phyloP scores from a whole-genome alignment of 2,329 filamentous ascomycete genomes.

The Alternaria viburni region DNA sequence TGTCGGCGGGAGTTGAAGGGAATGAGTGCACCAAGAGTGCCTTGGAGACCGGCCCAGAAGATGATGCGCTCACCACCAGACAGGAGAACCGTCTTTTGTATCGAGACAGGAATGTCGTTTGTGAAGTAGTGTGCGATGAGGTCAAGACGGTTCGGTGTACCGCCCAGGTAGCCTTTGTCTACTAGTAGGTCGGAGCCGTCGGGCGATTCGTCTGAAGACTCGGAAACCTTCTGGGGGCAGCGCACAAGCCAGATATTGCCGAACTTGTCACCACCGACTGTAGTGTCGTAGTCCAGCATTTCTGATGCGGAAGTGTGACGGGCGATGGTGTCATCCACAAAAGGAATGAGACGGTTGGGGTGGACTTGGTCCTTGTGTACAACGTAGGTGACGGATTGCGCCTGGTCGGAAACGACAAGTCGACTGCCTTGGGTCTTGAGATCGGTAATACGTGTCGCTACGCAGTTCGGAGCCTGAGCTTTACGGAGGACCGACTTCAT shows the following conservation, averaged over 20 bases:
- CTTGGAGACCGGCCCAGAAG: slow-evolving; percentile 92
- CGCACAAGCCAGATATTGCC: slow-evolving; percentile 94
- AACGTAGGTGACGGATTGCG: slow-evolving; percentile 88
- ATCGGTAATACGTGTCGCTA: slow-evolving; percentile 82
- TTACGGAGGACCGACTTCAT: slow-evolving; percentile 93
- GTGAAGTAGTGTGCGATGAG: slow-evolving; percentile 88
- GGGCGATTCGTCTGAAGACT: slow-evolving; percentile 90
- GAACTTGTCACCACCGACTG: slow-evolving; percentile 95
- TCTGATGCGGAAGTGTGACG: slow-evolving; percentile 89
- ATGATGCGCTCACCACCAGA: slow-evolving; percentile 90
- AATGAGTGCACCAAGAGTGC: slow-evolving; percentile 90
- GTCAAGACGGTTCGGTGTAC: slow-evolving; percentile 81
- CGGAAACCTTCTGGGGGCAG: slow-evolving; percentile 82
- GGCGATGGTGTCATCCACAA: slow-evolving; percentile 86
- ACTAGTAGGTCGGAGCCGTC: slow-evolving; percentile 91
- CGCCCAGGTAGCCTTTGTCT: slow-evolving; percentile 87
- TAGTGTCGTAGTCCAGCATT: slow-evolving; percentile 98
- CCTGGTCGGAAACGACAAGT: slow-evolving; percentile 89
- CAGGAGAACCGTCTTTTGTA: slow-evolving; percentile 87
- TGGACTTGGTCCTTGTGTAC: slow-evolving; percentile 81
- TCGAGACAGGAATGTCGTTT: slow-evolving; percentile 89
- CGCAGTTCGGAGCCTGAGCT: slow-evolving; percentile 75
- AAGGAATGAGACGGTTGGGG: slow-evolving; percentile 90
- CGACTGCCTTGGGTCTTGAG: slow-evolving; percentile 89
- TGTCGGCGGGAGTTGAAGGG: slow-evolving; percentile 92